phyloP scores from a whole-genome alignment of 257 asterid genomes.

The Plantago ovata region DNA sequence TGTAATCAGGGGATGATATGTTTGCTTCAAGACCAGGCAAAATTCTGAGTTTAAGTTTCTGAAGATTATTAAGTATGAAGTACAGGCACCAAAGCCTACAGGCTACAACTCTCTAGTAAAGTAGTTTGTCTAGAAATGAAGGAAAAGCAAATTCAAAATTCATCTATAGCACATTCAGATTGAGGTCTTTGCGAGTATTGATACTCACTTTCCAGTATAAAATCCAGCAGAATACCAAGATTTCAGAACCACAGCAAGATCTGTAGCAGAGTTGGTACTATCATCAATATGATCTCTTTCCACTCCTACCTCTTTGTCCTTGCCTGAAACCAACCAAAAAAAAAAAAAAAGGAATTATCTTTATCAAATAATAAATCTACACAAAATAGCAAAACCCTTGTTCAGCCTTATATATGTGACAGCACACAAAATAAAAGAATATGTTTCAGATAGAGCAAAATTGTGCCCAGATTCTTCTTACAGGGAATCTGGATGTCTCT shows the following conservation, averaged over 20 bases:
- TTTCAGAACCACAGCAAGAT: conserved; percentile 53
- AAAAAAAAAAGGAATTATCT: background rate
- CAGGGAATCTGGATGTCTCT: background rate
- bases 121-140: background rate
- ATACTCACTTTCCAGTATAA: conserved; percentile 80
- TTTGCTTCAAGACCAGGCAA: no score
- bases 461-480: background rate
- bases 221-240: conserved; percentile 84
- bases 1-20: no score
- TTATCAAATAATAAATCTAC: background rate
- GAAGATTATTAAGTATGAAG: no score
- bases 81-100: no score
- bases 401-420: background rate
- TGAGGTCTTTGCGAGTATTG: no score
- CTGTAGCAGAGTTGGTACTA: conserved; percentile 40
- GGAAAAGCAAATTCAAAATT: background rate
- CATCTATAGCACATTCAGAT: background rate
- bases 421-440: background rate
- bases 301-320: conserved; percentile 24
- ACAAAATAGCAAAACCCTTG: background rate
- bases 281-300: conserved; percentile 21
- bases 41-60: no score
- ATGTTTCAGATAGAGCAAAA: background rate
- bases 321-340: conserved; percentile 34
- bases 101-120: no score